These are phyloP conservation scores for Cryoendolithus antarcticus DNA, from an alignment of 2,329 filamentous ascomycete species.

Conservation along the genomic window DNA sequence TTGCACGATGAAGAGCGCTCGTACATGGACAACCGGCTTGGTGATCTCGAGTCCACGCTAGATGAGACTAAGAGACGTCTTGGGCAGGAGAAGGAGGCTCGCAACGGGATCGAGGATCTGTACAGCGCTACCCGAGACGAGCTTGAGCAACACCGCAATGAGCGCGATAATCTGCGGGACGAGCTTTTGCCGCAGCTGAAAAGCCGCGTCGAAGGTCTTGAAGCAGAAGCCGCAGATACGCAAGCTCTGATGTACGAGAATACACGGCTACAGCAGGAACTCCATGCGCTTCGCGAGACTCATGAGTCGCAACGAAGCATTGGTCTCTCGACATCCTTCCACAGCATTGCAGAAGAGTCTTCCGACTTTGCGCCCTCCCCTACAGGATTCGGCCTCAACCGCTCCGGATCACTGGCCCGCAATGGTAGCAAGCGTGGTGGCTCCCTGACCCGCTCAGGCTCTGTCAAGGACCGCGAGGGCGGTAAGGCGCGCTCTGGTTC, in stretches of 20 bases:
- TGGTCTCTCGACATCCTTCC: constrained; percentile 26
- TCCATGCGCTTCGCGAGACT: constrained; percentile 45
- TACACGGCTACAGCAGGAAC: constrained; percentile 75
- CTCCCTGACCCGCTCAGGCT: constrained; percentile 18
- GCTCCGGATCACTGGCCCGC: constrained; percentile 47
- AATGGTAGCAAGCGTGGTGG: constrained; percentile 25
- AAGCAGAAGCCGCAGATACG: constrained; percentile 59
- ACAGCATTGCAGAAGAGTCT: constrained; percentile 50
- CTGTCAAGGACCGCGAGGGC: constrained; percentile 27
- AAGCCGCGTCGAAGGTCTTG: constrained; percentile 64
- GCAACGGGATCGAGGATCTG: constrained; percentile 88
- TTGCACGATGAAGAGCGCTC: constrained; percentile 19
- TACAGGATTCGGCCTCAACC: constrained; percentile 26
- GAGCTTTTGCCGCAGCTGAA: constrained; percentile 72
- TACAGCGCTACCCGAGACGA: constrained; percentile 73
- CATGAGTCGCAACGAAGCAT: constrained; percentile 1
- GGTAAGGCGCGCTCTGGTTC: constrained; percentile 32
- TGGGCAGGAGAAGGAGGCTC: constrained; percentile 71
- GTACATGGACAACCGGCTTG: constrained; percentile 47
- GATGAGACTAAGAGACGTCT: constrained; percentile 75
- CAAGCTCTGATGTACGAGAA: constrained; percentile 68
- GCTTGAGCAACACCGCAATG: constrained; percentile 68
- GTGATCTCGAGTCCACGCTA: constrained; percentile 66
- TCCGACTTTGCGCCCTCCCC: constrained; percentile 23
- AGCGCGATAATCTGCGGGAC: constrained; percentile 83